Evolutionary conservation across 1,284 basidiomycete genomes (phyloP).

Genomic region (Vanrija sp.): DNA sequence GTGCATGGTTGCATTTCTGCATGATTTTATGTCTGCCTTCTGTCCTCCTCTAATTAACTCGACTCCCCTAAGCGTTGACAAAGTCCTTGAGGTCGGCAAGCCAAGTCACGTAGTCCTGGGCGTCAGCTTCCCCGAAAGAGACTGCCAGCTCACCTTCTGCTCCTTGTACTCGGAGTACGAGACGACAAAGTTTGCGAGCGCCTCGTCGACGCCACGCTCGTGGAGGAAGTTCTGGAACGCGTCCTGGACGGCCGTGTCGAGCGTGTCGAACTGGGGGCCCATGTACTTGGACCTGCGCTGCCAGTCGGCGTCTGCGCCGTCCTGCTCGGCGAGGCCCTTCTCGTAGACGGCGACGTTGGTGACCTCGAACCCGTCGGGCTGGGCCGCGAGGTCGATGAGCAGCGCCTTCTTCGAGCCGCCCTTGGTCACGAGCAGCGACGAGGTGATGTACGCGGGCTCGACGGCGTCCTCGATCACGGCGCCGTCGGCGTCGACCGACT

Average conservation of each 20-base stretch:
- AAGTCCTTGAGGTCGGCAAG: slow-evolving; percentile 78
- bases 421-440: slow-evolving; percentile 72
- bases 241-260: slow-evolving; percentile 80
- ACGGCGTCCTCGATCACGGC: slow-evolving; percentile 48
- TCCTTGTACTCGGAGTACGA: slow-evolving; percentile 85
- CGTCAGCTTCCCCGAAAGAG: background rate
- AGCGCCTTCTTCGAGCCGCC: slow-evolving; percentile 58
- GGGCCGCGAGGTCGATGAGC: slow-evolving; percentile 72
- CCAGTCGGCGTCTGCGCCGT: slow-evolving; percentile 89
- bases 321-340: slow-evolving; percentile 68
- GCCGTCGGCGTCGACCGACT: slow-evolving; percentile 15
- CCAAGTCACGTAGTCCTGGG: slow-evolving; percentile 87
- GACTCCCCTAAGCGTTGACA: slow-evolving; percentile 56
- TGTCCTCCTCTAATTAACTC: background rate
- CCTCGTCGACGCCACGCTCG: slow-evolving; percentile 82
- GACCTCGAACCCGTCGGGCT: slow-evolving; percentile 77
- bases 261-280: slow-evolving; percentile 86
- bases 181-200: slow-evolving; percentile 70
- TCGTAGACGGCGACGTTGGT: slow-evolving; percentile 85
- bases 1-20: background rate
- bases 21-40: too few species aligned
- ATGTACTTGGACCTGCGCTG: slow-evolving; percentile 85
- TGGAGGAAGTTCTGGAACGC: slow-evolving; percentile 77
- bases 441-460: slow-evolving; percentile 59
- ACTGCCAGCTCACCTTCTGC: slow-evolving; percentile 68